Evolutionary conservation across 2,329 filamentous ascomycete species (phyloP), one percentile per base, ranked within the genome.

Genomic region (Sporothrix brunneoviolacea): DNA sequence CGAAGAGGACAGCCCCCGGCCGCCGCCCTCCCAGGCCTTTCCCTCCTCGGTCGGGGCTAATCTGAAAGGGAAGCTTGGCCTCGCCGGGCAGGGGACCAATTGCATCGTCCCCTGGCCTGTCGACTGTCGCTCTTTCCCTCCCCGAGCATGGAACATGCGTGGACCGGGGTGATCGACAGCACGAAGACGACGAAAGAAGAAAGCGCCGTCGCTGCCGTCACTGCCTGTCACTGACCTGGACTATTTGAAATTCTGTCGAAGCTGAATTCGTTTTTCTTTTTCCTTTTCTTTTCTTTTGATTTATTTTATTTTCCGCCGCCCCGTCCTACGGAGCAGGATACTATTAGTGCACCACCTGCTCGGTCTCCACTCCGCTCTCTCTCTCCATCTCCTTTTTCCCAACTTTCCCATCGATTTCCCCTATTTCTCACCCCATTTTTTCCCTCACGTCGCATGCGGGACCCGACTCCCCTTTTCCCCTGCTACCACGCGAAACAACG

Each of bases 401-500:
- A 44, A 28, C 18, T 37, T 35, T 38, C 37, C 16, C 38, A 19
- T 36, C 30, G 15, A n/a, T 24, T 47, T 37, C 40, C 48, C 48
- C 48, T 50, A 21, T 50, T 48, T 38, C 15, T 8, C 44, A 36
- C 44, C 39, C 50, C 43, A 38, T 48, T 51, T 51, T 35, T 43
- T 28, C 24, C 24, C 37, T 47, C 28, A 42, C 24, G 44, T 48
- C 38, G 50, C 37, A 51, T 46, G 21, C 48, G 12, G 28, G 27
- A n/a, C n/a, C 27, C 27, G 33, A 37, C 19, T 40, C 49, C 37
- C 46, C 49, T 36, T 47, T 42, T 47, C 38, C 41, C 42, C 45
- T 48, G 28, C 38, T 38, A n/a, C 44, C 37, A 48, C 38, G 44
- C 47, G 38, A 48, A 48, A 42, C 43, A 47, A 47, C 37, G 50